phyloP scores from a whole-genome alignment of 1,284 basidiomycete species.

The Fomitopsis schrenkii region DNA sequence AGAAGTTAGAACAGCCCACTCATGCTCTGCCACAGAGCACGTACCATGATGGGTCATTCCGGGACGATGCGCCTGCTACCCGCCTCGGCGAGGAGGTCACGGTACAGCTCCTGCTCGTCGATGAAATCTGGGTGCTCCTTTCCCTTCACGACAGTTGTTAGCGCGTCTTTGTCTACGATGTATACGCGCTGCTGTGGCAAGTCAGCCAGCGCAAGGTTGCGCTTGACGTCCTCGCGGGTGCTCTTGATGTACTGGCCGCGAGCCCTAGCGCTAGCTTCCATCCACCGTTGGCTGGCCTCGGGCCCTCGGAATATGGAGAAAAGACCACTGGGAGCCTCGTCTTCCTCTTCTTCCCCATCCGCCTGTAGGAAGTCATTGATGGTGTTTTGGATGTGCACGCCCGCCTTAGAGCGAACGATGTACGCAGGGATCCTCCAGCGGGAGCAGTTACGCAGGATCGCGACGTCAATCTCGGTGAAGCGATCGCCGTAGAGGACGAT shows the following conservation, averaged over 20 bases:
- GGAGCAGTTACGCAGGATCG: slow-evolving; percentile 1
- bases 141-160: not conserved
- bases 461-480: slow-evolving; percentile 3
- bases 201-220: not conserved
- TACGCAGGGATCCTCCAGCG: not conserved
- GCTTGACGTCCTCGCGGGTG: not conserved
- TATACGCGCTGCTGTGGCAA: slow-evolving; percentile 1
- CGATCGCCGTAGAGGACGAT: slow-evolving; percentile 2
- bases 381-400: not conserved
- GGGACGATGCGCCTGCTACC: not conserved
- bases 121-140: not conserved
- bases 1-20: not conserved
- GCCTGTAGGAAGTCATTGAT: not conserved
- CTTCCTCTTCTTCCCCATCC: not conserved
- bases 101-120: not conserved
- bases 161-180: not conserved
- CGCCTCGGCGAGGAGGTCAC: slow-evolving; percentile 1
- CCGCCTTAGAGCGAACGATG: not conserved
- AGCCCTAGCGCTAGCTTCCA: not conserved
- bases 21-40: not conserved
- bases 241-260: not conserved
- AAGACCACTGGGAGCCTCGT: not conserved
- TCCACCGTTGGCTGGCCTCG: not conserved
- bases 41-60: not conserved
- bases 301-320: not conserved